Evolutionary conservation across 768 basidiomycete species (phyloP).

Genomic region (Trametes cinnabarina): DNA sequence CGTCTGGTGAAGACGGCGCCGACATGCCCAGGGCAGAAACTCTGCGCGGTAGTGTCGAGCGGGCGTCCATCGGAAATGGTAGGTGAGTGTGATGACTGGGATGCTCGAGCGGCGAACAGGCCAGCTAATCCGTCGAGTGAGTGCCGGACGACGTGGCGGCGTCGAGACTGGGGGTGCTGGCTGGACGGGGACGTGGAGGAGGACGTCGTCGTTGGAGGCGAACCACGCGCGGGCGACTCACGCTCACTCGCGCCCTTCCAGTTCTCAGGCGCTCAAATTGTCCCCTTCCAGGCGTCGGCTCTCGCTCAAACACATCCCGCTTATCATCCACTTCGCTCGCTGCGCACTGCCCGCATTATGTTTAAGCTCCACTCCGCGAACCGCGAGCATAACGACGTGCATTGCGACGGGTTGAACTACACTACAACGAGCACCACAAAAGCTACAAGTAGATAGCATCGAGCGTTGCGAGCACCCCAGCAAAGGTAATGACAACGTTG

Average conservation of each 20-base stretch:
- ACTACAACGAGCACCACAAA: too few species aligned
- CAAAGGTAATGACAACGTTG: too few species aligned
- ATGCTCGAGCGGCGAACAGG: background rate
- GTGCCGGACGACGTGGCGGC: constrained; percentile 9
- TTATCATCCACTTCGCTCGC: background rate
- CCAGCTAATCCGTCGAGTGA: constrained; percentile 1
- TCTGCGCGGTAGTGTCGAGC: constrained; percentile 23
- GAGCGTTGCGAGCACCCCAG: too few species aligned
- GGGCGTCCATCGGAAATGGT: constrained; percentile 19
- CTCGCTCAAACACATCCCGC: background rate
- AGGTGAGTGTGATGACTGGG: background rate
- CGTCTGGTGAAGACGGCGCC: constrained; percentile 41
- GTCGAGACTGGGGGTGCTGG: background rate
- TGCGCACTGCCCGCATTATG: background rate
- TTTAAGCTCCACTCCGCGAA: too few species aligned
- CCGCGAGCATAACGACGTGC: too few species aligned
- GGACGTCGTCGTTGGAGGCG: constrained; percentile 10
- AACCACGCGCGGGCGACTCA: constrained; percentile 10
- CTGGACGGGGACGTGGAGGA: constrained; percentile 3
- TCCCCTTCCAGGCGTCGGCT: background rate
- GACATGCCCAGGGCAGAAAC: constrained; percentile 27
- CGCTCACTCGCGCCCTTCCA: constrained; percentile 4
- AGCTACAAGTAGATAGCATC: too few species aligned
- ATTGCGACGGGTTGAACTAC: too few species aligned
- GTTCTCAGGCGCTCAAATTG: constrained; percentile 9